A percentile compares a stretch with the other conserved stretches of the same genome.
Evolutionary conservation across 805 yeast genomes (phyloP).

Genomic region (Candida bentonensis): DNA sequence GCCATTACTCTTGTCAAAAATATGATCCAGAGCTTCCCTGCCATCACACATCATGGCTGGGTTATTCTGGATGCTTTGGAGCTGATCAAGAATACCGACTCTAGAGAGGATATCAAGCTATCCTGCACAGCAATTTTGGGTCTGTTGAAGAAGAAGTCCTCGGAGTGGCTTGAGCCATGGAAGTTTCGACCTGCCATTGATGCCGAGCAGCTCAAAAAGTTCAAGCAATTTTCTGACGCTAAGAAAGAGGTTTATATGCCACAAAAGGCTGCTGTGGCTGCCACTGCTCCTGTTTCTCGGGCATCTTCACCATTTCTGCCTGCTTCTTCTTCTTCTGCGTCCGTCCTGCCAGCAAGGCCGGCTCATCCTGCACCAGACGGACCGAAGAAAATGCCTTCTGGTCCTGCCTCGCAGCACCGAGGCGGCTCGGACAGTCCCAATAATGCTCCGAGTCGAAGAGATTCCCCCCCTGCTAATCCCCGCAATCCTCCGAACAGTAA

Average conservation of each 20-base stretch:
- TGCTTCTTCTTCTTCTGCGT: too few species aligned
- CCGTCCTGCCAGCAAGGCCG: too few species aligned
- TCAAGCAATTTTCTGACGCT: not conserved
- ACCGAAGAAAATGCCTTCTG: too few species aligned
- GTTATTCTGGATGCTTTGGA: constrained; percentile 34
- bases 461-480: too few species aligned
- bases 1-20: constrained; percentile 65
- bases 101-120: constrained; percentile 64
- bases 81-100: constrained; percentile 35
- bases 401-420: too few species aligned
- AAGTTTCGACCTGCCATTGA: not conserved
- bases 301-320: too few species aligned
- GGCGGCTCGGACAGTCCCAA: too few species aligned
- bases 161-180: constrained; percentile 13
- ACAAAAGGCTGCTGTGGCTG: too few species aligned
- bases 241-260: not conserved
- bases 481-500: too few species aligned
- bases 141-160: constrained; percentile 12
- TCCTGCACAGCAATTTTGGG: constrained; percentile 37
- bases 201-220: not conserved
- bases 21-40: constrained; percentile 52
- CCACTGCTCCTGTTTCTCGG: too few species aligned
- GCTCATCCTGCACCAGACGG: too few species aligned
- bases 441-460: too few species aligned
- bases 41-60: constrained; percentile 52